Evolutionary conservation across 2,329 filamentous ascomycete species (phyloP).

Genomic region (Lasiodiplodia sp.): DNA sequence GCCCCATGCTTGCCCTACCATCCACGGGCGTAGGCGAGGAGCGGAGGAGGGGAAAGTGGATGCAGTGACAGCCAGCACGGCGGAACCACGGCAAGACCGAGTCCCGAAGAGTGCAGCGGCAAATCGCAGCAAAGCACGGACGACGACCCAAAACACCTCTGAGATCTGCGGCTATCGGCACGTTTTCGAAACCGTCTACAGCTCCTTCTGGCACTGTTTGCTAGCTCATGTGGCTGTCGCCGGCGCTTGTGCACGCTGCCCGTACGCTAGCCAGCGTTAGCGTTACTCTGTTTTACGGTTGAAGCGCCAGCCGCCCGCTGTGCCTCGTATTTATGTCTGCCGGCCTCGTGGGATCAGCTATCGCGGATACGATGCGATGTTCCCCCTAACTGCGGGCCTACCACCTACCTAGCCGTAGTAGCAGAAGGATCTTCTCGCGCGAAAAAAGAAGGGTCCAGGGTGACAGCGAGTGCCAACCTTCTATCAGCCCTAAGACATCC

Average conservation of each 20-base stretch:
- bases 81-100: constrained; percentile 10
- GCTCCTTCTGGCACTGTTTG: neutral
- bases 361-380: constrained; percentile 17
- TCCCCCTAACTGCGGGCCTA: neutral
- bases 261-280: neutral
- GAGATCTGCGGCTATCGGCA: neutral
- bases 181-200: neutral
- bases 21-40: neutral
- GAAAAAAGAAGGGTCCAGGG: constrained; percentile 15
- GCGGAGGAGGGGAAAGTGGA: neutral
- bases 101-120: neutral
- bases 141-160: constrained; percentile 1
- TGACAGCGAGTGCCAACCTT: neutral
- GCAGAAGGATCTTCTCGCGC: constrained; percentile 1
- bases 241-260: neutral
- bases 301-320: neutral
- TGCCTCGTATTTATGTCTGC: neutral
- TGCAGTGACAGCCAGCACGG: neutral
- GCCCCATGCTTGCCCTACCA: constrained; percentile 8
- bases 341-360: constrained; percentile 24
- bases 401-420: neutral
- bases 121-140: constrained; percentile 6
- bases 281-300: neutral
- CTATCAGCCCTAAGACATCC: constrained; percentile 3
- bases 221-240: constrained; percentile 7